Percentiles rank a stretch among this genome's conserved stretches.
phyloP scores from a whole-genome alignment of 768 basidiomycete genomes.

The Suillus discolor region DNA sequence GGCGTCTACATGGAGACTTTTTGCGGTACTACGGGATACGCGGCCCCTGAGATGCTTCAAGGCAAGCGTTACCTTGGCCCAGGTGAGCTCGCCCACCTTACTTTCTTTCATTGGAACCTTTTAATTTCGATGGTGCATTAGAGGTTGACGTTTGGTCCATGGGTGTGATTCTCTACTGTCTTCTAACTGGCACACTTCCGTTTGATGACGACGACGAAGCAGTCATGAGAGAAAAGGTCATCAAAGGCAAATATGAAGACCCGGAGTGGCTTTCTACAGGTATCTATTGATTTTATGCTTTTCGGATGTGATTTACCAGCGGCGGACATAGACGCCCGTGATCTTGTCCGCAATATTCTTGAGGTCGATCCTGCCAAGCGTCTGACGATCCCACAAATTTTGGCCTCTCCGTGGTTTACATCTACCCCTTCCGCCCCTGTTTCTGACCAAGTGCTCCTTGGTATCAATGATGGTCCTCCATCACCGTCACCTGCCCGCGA shows the following conservation, averaged over 20 bases:
- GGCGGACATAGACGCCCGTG: conserved; percentile 62
- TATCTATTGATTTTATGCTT: conserved; percentile 34
- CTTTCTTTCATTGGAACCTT: background rate
- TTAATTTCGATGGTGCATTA: conserved; percentile 32
- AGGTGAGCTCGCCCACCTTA: conserved; percentile 48
- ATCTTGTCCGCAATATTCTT: conserved; percentile 78
- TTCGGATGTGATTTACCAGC: conserved; percentile 32
- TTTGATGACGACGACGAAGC: conserved; percentile 90
- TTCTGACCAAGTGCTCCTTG: conserved; percentile 9
- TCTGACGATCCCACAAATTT: conserved; percentile 79
- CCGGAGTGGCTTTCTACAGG: conserved; percentile 90
- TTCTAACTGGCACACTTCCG: conserved; percentile 87
- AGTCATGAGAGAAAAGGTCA: conserved; percentile 82
- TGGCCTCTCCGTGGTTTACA: conserved; percentile 87
- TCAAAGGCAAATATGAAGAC: conserved; percentile 86
- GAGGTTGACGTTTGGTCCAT: conserved; percentile 98
- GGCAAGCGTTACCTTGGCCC: conserved; percentile 89
- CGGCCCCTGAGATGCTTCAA: conserved; percentile 89
- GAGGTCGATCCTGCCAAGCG: conserved; percentile 77
- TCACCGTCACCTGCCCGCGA: conserved; percentile 36
- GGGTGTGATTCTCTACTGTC: conserved; percentile 87
- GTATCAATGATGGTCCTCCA: conserved; percentile 27
- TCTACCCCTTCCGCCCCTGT: conserved; percentile 21
- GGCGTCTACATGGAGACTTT: conserved; percentile 86
- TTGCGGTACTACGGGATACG: conserved; percentile 94